A percentile compares a stretch with the other conserved stretches of the same genome.
These are phyloP conservation scores for Fragaria vesca DNA, from an alignment of 306 rosid genomes.

Conservation along the genomic window DNA sequence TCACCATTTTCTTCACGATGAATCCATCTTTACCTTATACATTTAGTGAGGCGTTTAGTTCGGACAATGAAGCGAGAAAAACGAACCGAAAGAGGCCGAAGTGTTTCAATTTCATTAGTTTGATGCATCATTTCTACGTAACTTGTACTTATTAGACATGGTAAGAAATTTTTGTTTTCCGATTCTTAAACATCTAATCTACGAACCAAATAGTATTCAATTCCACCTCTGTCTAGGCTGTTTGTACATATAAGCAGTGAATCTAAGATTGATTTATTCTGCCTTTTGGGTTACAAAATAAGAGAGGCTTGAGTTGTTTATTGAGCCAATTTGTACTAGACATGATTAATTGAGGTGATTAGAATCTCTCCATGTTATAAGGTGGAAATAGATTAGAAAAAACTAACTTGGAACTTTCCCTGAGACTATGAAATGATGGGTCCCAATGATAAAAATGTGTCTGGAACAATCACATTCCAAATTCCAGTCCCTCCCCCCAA, in stretches of 20 bases:
- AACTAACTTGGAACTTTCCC: constrained; percentile 44
- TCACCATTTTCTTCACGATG: background rate
- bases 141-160: background rate
- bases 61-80: background rate
- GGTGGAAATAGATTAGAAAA: constrained; percentile 26
- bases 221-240: background rate
- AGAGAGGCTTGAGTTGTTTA: constrained; percentile 6
- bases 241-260: background rate
- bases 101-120: background rate
- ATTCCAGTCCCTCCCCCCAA: constrained; percentile 43
- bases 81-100: background rate
- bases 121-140: background rate
- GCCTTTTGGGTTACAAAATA: background rate
- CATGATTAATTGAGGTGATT: constrained; percentile 19
- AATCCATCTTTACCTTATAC: background rate
- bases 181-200: background rate
- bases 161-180: background rate
- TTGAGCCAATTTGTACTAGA: constrained; percentile 12
- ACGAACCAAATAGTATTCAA: background rate
- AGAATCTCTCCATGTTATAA: constrained; percentile 40
- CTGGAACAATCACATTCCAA: constrained; percentile 53
- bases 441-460: constrained; percentile 35
- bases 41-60: background rate
- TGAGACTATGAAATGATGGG: constrained; percentile 22
- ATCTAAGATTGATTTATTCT: background rate